Evolutionary conservation across 2,329 filamentous ascomycete genomes (phyloP), one percentile per base, ranked within the genome.

Genomic region (Colletotrichum brevisporum): DNA sequence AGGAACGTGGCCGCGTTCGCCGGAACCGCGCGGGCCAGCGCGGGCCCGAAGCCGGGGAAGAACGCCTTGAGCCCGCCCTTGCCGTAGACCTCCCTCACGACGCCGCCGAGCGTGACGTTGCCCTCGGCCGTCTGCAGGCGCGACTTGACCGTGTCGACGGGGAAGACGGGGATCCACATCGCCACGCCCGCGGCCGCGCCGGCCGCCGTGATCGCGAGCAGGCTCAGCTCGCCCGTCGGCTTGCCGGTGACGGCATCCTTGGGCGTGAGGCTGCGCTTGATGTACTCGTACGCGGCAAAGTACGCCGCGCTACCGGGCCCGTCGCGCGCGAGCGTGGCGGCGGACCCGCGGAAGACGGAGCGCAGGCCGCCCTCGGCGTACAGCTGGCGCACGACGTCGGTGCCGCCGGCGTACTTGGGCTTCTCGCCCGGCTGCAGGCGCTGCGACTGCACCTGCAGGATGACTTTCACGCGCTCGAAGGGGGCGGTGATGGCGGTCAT

Each of bases 121-220:
- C 94, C 94, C 77, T 96, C 93, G 50, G 94, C 94, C 51, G 94
- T 97, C 86, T 99, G 96, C 78, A 99, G 83, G 45, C 95, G 87
- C 72, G 92, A 95, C 89, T 99, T 99, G 83, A 99, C 91, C 0
- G 96, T 99, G 78, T 99, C 96, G 72, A 99, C 88, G 24, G 96
- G 96, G 88, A 99, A 99, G 50, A 99, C 95, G 62, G 96, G 95
- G 74, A 98, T 96, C 96, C 96, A 99, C 96, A 99, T 99, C 71
- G 96, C 96, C 27, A 99, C 89, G 77, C 96, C 96, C 0, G 96
- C 96, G 4, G 91, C 93, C 71, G 93, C 96, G 75, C 96, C 96
- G 2, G 96, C 96, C 31, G 90, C 88, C 75, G 95, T 94, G 66
- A 99, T 88, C 12, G 96, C 96, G 2, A 89, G 84, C 71, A 99